Conservation (phyloP, 2,329 filamentous ascomycete genomes). For the Penicillium sp. region DNA sequence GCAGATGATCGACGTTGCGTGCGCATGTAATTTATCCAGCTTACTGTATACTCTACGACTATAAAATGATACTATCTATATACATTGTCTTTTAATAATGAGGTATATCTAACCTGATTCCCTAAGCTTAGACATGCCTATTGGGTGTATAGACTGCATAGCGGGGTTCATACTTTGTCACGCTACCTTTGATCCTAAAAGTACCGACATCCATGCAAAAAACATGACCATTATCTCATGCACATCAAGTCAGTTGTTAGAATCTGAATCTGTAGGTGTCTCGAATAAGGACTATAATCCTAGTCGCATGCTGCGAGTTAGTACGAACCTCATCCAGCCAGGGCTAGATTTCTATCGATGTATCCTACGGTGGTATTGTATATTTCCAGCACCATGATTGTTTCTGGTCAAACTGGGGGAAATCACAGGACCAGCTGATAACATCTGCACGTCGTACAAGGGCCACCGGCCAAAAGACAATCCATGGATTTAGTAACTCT, state of each 20-base stretch:
- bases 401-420: neutral
- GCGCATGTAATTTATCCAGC: conserved; percentile 21
- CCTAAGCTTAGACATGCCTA: neutral
- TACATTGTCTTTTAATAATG: no score
- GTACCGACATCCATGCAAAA: neutral
- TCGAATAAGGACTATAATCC: conserved; percentile 5
- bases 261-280: conserved; percentile 4
- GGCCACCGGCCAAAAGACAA: conserved; percentile 12
- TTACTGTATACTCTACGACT: conserved; percentile 6
- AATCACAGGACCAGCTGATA: conserved; percentile 3
- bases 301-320: conserved; percentile 9
- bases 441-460: conserved; percentile 18
- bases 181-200: neutral
- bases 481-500: neutral
- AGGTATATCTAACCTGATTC: neutral
- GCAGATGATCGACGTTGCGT: conserved; percentile 20
- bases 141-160: neutral
- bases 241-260: neutral
- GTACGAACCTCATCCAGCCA: conserved; percentile 8
- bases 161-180: neutral
- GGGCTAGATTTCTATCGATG: neutral
- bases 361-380: neutral
- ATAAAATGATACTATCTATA: neutral
- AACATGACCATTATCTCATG: neutral
- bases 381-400: neutral